Percentiles rank a stretch among this genome's conserved stretches.
phyloP scores from a whole-genome alignment of 2,329 filamentous ascomycete genomes.

The Fusarium redolens region DNA sequence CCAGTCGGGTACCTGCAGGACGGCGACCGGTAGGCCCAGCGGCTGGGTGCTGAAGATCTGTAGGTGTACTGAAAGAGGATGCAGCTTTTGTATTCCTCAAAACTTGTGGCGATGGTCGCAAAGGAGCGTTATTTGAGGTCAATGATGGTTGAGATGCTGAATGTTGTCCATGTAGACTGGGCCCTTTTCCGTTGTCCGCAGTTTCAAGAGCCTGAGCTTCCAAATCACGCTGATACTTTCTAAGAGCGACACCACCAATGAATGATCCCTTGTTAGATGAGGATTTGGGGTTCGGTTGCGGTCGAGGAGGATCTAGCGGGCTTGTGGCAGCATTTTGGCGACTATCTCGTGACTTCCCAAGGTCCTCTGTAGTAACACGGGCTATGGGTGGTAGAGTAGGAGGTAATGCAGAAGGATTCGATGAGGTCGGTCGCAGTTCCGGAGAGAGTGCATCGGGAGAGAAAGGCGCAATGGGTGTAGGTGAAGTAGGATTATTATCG shows the following conservation, averaged over 20 bases:
- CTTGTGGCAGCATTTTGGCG: slow-evolving; percentile 42
- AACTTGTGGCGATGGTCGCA: slow-evolving; percentile 39
- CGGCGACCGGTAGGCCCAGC: slow-evolving; percentile 53
- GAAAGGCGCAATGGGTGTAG: slow-evolving; percentile 52
- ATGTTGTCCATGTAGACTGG: slow-evolving; percentile 25
- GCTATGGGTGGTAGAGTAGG: slow-evolving; percentile 64
- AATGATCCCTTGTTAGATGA: slow-evolving; percentile 58
- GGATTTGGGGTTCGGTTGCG: slow-evolving; percentile 46
- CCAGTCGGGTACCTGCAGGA: slow-evolving; percentile 54
- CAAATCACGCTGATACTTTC: slow-evolving; percentile 60
- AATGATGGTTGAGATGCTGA: slow-evolving; percentile 32
- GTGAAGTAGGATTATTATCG: slow-evolving; percentile 59
- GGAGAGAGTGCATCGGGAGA: slow-evolving; percentile 54
- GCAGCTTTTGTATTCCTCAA: slow-evolving; percentile 49
- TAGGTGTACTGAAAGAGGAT: slow-evolving; percentile 60
- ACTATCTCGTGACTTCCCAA: slow-evolving; percentile 41
- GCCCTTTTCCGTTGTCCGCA: slow-evolving; percentile 31
- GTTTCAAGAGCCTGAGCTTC: slow-evolving; percentile 41
- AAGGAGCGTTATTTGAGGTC: slow-evolving; percentile 42
- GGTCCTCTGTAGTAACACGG: slow-evolving; percentile 58
- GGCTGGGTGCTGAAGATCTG: slow-evolving; percentile 57
- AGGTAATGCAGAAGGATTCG: slow-evolving; percentile 54
- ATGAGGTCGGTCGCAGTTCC: slow-evolving; percentile 51
- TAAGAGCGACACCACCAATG: slow-evolving; percentile 65
- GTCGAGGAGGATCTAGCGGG: slow-evolving; percentile 39